Evolutionary conservation across 78 protist genomes (phyloP).

Genomic region (Corallochytrium limacisporum): DNA sequence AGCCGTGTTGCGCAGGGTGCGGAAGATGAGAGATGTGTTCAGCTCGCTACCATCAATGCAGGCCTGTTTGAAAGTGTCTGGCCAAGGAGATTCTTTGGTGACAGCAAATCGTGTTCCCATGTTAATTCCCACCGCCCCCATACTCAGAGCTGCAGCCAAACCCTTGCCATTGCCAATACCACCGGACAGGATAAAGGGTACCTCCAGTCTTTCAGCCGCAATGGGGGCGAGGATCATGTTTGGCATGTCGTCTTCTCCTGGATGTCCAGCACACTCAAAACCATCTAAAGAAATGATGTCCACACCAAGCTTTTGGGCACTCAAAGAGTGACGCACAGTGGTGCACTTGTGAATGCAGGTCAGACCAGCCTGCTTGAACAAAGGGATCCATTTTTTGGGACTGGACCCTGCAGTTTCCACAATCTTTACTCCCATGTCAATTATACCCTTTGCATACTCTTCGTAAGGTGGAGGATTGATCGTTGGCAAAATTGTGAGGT

Average conservation of each 20-base stretch:
- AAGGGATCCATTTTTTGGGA: slow-evolving; percentile 7
- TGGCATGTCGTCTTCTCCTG: slow-evolving; percentile 33
- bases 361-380: slow-evolving; percentile 14
- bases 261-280: slow-evolving; percentile 45
- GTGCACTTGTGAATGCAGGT: slow-evolving; percentile 37
- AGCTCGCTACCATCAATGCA: slow-evolving; percentile 7
- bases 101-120: slow-evolving; percentile 47
- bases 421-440: slow-evolving; percentile 25
- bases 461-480: slow-evolving; percentile 19
- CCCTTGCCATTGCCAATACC: slow-evolving; percentile 18
- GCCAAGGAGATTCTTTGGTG: slow-evolving; percentile 34
- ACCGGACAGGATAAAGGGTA: slow-evolving; percentile 39
- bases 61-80: slow-evolving; percentile 33
- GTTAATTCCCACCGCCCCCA: slow-evolving; percentile 38
- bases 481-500: slow-evolving; percentile 36
- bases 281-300: slow-evolving; percentile 41
- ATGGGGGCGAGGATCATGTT: slow-evolving; percentile 21
- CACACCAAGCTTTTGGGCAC: slow-evolving; percentile 29
- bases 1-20: slow-evolving; percentile 34
- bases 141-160: slow-evolving; percentile 21
- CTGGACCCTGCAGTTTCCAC: slow-evolving; percentile 47
- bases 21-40: slow-evolving; percentile 4
- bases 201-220: slow-evolving; percentile 25
- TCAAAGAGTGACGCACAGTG: slow-evolving; percentile 28
- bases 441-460: slow-evolving; percentile 20